A percentile compares a stretch with the other conserved stretches of the same genome.
Evolutionary conservation across 805 yeast species (phyloP).

Genomic region (Kodamaea lidongshanica): DNA sequence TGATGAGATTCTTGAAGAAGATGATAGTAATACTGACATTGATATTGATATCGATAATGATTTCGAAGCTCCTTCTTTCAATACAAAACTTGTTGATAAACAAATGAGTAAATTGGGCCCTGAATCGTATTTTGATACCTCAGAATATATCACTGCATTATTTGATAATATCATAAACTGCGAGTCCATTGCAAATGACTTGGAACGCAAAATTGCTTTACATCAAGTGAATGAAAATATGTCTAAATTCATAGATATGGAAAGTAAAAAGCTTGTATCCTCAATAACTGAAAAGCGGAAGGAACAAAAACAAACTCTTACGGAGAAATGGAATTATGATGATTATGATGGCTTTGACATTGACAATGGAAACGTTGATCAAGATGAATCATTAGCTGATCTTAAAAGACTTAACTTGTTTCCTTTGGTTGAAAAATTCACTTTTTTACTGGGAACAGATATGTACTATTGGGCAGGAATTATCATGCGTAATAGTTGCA

Average conservation of each 20-base stretch:
- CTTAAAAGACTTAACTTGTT: slow-evolving; percentile 61
- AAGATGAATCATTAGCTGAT: slow-evolving; percentile 38
- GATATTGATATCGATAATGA: slow-evolving; percentile 17
- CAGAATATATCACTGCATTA: slow-evolving; percentile 20
- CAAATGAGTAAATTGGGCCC: slow-evolving; percentile 3
- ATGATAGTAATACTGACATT: slow-evolving; percentile 23
- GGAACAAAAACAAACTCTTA: slow-evolving; percentile 26
- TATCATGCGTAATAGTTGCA: slow-evolving; percentile 93
- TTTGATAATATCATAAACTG: slow-evolving; percentile 31
- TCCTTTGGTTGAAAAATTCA: slow-evolving; percentile 88
- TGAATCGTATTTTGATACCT: slow-evolving; percentile 6
- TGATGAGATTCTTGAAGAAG: slow-evolving; percentile 22
- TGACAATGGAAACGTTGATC: slow-evolving; percentile 29
- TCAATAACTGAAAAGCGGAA: slow-evolving; percentile 29
- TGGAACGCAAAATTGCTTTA: slow-evolving; percentile 30
- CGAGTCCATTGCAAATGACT: slow-evolving; percentile 27
- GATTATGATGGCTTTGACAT: slow-evolving; percentile 35
- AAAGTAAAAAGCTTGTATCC: slow-evolving; percentile 25
- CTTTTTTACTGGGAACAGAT: slow-evolving; percentile 65
- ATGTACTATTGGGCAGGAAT: slow-evolving; percentile 96
- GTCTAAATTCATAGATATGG: slow-evolving; percentile 25
- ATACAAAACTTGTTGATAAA: slow-evolving; percentile 10
- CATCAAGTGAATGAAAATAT: slow-evolving; percentile 29
- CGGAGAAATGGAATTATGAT: slow-evolving; percentile 36
- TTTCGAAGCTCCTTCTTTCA: slow-evolving; percentile 12